Percentiles rank a stretch among this genome's conserved stretches.
phyloP scores from a whole-genome alignment of 441 rosid species.

The Daphne laureola region DNA sequence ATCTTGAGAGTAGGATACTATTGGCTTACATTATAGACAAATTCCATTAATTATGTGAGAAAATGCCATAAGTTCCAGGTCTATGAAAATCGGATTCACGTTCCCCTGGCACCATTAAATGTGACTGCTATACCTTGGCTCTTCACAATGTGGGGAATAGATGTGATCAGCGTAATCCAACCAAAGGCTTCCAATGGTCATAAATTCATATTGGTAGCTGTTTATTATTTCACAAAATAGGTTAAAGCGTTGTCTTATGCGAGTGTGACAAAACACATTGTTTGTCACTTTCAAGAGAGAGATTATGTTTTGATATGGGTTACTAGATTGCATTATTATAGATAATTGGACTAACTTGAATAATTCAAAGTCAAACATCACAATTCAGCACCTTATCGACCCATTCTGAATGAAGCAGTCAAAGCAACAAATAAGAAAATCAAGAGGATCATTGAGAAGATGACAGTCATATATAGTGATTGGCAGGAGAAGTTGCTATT shows the following conservation, averaged over 20 bases:
- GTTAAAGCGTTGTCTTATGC: neutral
- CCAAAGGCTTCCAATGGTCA: slow-evolving; percentile 11
- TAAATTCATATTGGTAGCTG: neutral
- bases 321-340: neutral
- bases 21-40: neutral
- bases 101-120: neutral
- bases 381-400: neutral
- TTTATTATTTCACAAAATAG: slow-evolving; percentile 14
- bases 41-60: neutral
- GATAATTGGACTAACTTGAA: slow-evolving; percentile 11
- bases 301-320: neutral
- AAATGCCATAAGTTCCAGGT: slow-evolving; percentile 12
- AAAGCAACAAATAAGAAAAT: slow-evolving; percentile 12
- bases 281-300: neutral
- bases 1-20: too few species aligned
- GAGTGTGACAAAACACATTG: neutral
- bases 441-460: slow-evolving; percentile 11
- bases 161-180: slow-evolving; percentile 2
- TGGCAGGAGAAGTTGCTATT: slow-evolving; percentile 10
- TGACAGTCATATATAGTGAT: slow-evolving; percentile 5
- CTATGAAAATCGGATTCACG: neutral
- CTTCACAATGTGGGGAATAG: slow-evolving; percentile 6
- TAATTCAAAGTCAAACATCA: slow-evolving; percentile 7
- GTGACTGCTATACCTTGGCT: neutral
- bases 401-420: slow-evolving; percentile 7